These are phyloP conservation scores for Conticribra guillardii DNA, from an alignment of 108 stramenopile species.

Conservation along the genomic window DNA sequence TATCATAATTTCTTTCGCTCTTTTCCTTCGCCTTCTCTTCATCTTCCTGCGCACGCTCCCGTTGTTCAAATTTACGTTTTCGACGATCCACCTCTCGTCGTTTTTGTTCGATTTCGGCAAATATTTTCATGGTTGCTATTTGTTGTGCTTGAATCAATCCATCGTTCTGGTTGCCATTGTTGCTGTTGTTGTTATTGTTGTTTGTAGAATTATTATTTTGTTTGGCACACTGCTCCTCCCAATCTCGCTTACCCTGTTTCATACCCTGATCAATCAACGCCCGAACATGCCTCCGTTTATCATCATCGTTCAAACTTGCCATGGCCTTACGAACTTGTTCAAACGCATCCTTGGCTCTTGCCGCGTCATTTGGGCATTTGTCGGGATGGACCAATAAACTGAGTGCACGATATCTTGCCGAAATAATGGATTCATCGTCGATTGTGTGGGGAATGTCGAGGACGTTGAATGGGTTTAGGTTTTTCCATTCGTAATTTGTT, in stretches of 20 bases:
- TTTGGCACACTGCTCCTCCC: slow-evolving; percentile 34
- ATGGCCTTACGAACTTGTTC: slow-evolving; percentile 84
- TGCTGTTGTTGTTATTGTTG: neutral
- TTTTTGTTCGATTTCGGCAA: slow-evolving; percentile 82
- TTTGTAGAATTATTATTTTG: neutral
- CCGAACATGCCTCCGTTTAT: slow-evolving; percentile 60
- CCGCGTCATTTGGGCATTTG: slow-evolving; percentile 61
- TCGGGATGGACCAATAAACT: slow-evolving; percentile 85
- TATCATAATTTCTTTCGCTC: slow-evolving; percentile 72
- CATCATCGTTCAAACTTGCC: slow-evolving; percentile 60
- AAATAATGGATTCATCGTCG: slow-evolving; percentile 70
- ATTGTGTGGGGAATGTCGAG: slow-evolving; percentile 70
- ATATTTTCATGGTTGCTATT: slow-evolving; percentile 77
- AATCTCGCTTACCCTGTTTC: slow-evolving; percentile 69
- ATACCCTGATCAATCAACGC: slow-evolving; percentile 76
- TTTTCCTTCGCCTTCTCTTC: slow-evolving; percentile 73
- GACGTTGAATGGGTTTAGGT: slow-evolving; percentile 85
- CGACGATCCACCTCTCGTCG: slow-evolving; percentile 77
- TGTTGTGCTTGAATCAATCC: slow-evolving; percentile 58
- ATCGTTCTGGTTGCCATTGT: no score
- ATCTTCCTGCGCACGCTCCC: slow-evolving; percentile 86
- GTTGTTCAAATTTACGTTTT: slow-evolving; percentile 76
- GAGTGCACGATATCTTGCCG: slow-evolving; percentile 81
- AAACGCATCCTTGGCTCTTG: slow-evolving; percentile 73
- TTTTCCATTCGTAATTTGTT: slow-evolving; percentile 85